phyloP scores from a whole-genome alignment of 805 yeast species.

The Metschnikowia cubensis region DNA sequence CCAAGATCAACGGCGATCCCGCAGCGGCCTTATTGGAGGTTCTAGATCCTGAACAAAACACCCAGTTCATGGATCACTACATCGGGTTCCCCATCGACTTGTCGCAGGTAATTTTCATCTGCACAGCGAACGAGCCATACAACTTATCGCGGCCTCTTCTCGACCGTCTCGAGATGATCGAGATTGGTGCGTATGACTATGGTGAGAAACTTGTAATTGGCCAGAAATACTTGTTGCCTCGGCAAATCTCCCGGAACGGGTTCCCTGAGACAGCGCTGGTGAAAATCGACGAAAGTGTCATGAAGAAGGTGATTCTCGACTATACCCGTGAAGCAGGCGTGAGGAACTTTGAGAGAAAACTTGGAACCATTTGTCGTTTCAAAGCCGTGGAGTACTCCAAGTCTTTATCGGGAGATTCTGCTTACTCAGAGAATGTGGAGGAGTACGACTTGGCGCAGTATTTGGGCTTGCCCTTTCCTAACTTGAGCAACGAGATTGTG shows the following conservation, averaged over 20 bases:
- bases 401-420: slow-evolving; percentile 15
- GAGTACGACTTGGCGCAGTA: slow-evolving; percentile 59
- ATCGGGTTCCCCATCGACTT: slow-evolving; percentile 82
- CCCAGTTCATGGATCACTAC: slow-evolving; percentile 73
- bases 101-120: slow-evolving; percentile 74
- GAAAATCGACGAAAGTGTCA: slow-evolving; percentile 46
- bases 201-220: slow-evolving; percentile 75
- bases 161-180: slow-evolving; percentile 81
- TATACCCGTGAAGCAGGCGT: slow-evolving; percentile 89
- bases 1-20: slow-evolving; percentile 72
- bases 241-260: slow-evolving; percentile 70
- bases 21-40: slow-evolving; percentile 86
- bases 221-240: slow-evolving; percentile 62
- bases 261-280: slow-evolving; percentile 42
- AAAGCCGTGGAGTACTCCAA: slow-evolving; percentile 70
- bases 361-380: slow-evolving; percentile 74
- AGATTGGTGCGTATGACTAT: slow-evolving; percentile 74
- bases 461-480: slow-evolving; percentile 60
- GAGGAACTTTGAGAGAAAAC: slow-evolving; percentile 67
- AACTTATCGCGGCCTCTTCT: slow-evolving; percentile 71
- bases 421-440: slow-evolving; percentile 41
- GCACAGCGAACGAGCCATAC: slow-evolving; percentile 78
- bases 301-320: slow-evolving; percentile 57
- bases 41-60: slow-evolving; percentile 85
- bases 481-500: slow-evolving; percentile 29